Evolutionary conservation across 768 basidiomycete species (phyloP), one percentile per base, ranked within the genome.

Genomic region (Mycena pura): DNA sequence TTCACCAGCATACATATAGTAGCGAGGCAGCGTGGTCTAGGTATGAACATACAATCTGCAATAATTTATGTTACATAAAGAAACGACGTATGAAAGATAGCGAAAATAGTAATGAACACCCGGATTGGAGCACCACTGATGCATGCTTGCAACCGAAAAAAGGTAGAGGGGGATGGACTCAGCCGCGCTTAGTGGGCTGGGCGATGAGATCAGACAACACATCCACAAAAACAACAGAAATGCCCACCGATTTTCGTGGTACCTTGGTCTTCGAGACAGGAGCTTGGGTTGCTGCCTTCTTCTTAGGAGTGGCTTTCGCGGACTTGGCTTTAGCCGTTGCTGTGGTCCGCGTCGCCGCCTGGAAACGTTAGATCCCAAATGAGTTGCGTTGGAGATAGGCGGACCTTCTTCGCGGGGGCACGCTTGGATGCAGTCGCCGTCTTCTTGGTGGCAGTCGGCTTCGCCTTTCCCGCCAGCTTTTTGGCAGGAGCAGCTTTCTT

Each of bases 341-440:
- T 11, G 75, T 77, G 0, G 78, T 76, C 9, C 87, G 85, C 36
- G 83, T 87, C 24, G 82, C 76, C 63, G 80, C 77, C 87, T 89
- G 65, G 13, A 38, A 13, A 43, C 21, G 17, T n/a, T 2, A 39
- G n/a, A 19, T 27, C 22, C 15, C 3, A 13, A n/a, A 39, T 5
- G 15, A 40, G 60, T n/a, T n/a, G n/a, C n/a, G n/a, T n/a, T n/a
- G 50, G 54, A 17, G 49, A 50, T 34, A n/a, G 60, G 28, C 38
- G 17, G 25, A 87, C 87, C 85, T 90, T 91, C 82, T 91, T 91
- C 9, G 83, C 85, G 1, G 80, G 44, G 29, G 81, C 85, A 31
- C 85, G 78, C 71, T 82, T 85, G 44, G 82, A 74, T 31, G 79
- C 63, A 5, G 75, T 51, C 6, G 72, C 67, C 0, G 69, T 71